Evolutionary conservation across 2,329 filamentous ascomycete species (phyloP).

Genomic region (Ophiocordyceps polyrhachis-furcata): DNA sequence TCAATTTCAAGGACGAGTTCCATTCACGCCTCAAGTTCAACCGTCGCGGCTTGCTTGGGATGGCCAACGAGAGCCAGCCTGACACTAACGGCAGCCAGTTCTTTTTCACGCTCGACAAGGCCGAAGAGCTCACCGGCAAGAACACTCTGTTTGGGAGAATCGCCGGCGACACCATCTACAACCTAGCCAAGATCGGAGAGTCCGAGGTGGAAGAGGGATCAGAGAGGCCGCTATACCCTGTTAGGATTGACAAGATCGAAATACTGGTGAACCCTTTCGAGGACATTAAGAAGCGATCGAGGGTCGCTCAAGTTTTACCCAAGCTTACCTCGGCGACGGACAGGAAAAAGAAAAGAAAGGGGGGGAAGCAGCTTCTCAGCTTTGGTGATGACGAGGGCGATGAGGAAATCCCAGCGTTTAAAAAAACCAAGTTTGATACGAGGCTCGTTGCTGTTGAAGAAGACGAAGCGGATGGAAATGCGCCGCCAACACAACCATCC

Average conservation of each 20-base stretch:
- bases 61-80: conserved; percentile 70
- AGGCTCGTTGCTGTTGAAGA: conserved; percentile 41
- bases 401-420: conserved; percentile 35
- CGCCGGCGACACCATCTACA: conserved; percentile 89
- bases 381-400: conserved; percentile 54
- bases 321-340: conserved; percentile 25
- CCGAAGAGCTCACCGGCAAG: conserved; percentile 69
- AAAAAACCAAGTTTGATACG: conserved; percentile 65
- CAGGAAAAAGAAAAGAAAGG: conserved; percentile 53
- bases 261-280: conserved; percentile 68
- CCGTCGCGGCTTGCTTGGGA: conserved; percentile 73
- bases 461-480: conserved; percentile 16
- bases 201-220: conserved; percentile 60
- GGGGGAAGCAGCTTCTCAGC: conserved; percentile 58
- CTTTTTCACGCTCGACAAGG: conserved; percentile 78
- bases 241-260: conserved; percentile 57
- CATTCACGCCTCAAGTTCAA: conserved; percentile 89
- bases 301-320: conserved; percentile 28
- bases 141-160: conserved; percentile 91
- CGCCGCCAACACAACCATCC: conserved; percentile 9
- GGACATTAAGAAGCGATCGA: conserved; percentile 55
- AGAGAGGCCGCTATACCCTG: conserved; percentile 72
- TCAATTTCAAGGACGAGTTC: conserved; percentile 66
- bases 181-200: conserved; percentile 84
- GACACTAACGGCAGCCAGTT: conserved; percentile 90